A percentile compares a stretch with the other conserved stretches of the same genome.
Evolutionary conservation across 2,329 filamentous ascomycete species (phyloP).

Genomic region (Cladosporium phlei): DNA sequence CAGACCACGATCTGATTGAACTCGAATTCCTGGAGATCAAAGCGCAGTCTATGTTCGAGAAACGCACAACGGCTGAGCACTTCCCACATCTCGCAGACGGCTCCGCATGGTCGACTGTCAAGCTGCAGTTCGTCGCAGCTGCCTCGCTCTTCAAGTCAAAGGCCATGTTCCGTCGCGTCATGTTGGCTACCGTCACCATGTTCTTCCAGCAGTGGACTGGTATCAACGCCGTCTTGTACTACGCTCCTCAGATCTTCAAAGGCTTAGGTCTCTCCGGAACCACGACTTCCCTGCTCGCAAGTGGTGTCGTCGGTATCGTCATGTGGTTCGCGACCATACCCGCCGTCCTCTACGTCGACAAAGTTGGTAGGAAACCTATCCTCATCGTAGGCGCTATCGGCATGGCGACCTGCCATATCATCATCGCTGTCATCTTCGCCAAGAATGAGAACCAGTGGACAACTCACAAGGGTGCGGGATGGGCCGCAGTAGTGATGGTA

Average conservation of each 20-base stretch:
- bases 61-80: slow-evolving; percentile 61
- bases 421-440: slow-evolving; percentile 57
- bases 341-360: slow-evolving; percentile 62
- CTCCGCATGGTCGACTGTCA: slow-evolving; percentile 57
- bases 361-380: slow-evolving; percentile 40
- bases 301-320: slow-evolving; percentile 65
- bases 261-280: slow-evolving; percentile 43
- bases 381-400: slow-evolving; percentile 35
- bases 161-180: slow-evolving; percentile 63
- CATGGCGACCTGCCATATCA: slow-evolving; percentile 50
- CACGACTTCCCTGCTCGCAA: slow-evolving; percentile 58
- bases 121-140: slow-evolving; percentile 65
- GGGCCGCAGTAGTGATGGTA: slow-evolving; percentile 64
- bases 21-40: slow-evolving; percentile 81
- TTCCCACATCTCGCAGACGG: slow-evolving; percentile 61
- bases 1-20: slow-evolving; percentile 63
- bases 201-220: slow-evolving; percentile 50
- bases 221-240: slow-evolving; percentile 45
- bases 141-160: slow-evolving; percentile 59
- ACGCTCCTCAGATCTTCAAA: slow-evolving; percentile 48
- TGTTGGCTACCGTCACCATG: slow-evolving; percentile 49
- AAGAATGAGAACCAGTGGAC: slow-evolving; percentile 57
- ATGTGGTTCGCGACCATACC: slow-evolving; percentile 66
- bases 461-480: slow-evolving; percentile 57
- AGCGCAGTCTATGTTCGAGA: slow-evolving; percentile 72